Conservation (phyloP, 177 flowering plant species). For the Vitis hybrid region DNA sequence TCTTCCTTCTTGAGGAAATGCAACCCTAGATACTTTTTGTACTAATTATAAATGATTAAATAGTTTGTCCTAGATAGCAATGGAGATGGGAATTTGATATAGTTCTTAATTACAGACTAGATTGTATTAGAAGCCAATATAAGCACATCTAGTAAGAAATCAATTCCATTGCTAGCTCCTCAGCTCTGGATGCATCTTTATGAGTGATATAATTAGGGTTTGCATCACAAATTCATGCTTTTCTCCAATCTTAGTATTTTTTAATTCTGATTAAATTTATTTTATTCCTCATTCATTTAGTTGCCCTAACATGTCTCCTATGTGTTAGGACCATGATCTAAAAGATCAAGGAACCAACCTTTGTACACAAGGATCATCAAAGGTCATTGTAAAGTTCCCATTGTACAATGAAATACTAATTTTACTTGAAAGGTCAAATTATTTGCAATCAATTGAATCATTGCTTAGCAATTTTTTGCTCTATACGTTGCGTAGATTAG, state of each 20-base stretch:
- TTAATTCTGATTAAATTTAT: neutral
- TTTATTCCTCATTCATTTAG: neutral
- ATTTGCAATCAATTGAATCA: neutral
- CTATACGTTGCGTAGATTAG: conserved; percentile 7
- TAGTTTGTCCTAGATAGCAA: neutral
- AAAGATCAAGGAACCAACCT: neutral
- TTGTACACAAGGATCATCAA: neutral
- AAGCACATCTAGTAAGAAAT: conserved; percentile 18
- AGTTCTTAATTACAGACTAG: neutral
- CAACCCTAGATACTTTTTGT: neutral
- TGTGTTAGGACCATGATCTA: neutral
- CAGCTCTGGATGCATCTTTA: neutral
- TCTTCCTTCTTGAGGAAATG: neutral
- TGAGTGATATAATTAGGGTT: neutral
- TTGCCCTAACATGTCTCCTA: neutral
- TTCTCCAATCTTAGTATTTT: neutral
- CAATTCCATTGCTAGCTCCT: conserved; percentile 5
- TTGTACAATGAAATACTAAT: neutral
- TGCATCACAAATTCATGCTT: neutral
- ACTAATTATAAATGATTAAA: neutral
- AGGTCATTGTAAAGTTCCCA: neutral
- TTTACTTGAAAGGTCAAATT: neutral
- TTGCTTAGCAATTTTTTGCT: conserved; percentile 5
- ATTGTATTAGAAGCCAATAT: neutral
- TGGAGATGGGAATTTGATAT: neutral